Evolutionary conservation across 805 yeast species (phyloP).

Genomic region (Yamadazyma scolyti): DNA sequence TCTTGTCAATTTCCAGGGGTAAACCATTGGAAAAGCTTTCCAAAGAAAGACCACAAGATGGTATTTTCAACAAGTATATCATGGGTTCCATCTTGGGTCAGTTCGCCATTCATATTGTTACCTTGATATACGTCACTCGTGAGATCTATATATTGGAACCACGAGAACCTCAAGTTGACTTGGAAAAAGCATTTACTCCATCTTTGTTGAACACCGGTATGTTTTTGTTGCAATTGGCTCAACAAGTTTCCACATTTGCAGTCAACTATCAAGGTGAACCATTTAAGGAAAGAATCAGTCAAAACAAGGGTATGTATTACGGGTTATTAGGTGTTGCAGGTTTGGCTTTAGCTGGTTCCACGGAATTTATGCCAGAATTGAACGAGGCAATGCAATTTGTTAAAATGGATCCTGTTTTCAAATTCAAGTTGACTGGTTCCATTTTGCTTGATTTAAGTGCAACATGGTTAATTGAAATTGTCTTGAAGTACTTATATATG

Average conservation of each 20-base stretch:
- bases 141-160: constrained; percentile 90
- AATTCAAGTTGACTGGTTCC: constrained; percentile 67
- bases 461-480: constrained; percentile 73
- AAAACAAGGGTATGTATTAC: constrained; percentile 95
- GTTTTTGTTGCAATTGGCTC: constrained; percentile 89
- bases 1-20: constrained; percentile 92
- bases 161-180: constrained; percentile 83
- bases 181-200: constrained; percentile 85
- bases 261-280: constrained; percentile 98
- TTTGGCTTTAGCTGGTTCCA: constrained; percentile 84
- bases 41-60: constrained; percentile 94
- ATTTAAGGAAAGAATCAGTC: constrained; percentile 84
- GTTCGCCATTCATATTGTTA: constrained; percentile 84
- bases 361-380: constrained; percentile 91
- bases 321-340: constrained; percentile 90
- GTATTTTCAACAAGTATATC: constrained; percentile 90
- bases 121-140: constrained; percentile 76
- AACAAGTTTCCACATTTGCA: constrained; percentile 96
- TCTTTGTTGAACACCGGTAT: constrained; percentile 94
- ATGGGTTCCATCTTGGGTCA: constrained; percentile 98
- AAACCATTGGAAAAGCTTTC: constrained; percentile 85
- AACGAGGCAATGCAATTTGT: constrained; percentile 92
- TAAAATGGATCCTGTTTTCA: constrained; percentile 73
- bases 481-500: constrained; percentile 82
- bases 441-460: constrained; percentile 73